These are phyloP conservation scores for Trichoderma gamsii DNA, from an alignment of 495 filamentous ascomycete genomes.

Conservation along the genomic window DNA sequence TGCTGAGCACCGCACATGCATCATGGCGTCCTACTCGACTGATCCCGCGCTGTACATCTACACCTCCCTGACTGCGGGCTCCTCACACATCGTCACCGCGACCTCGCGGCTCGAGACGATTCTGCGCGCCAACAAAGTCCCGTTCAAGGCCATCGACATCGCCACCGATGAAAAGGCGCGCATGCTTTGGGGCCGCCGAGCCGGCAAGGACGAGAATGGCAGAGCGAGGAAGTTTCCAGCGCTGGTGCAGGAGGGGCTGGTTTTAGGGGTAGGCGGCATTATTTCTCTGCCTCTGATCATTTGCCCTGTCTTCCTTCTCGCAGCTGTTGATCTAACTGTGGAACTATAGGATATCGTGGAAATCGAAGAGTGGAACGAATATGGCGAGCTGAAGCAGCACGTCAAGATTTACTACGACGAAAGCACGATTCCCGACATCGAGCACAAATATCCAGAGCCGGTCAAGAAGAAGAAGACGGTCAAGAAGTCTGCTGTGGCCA, in stretches of 20 bases:
- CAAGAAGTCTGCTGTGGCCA: slow-evolving; percentile 26
- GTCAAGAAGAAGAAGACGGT: slow-evolving; percentile 27
- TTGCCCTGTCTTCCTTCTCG: neutral
- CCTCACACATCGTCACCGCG: slow-evolving; percentile 92
- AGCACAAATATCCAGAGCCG: slow-evolving; percentile 30
- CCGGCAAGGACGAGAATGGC: slow-evolving; percentile 50
- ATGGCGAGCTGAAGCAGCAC: slow-evolving; percentile 85
- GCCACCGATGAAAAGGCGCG: slow-evolving; percentile 88
- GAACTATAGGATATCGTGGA: slow-evolving; percentile 72
- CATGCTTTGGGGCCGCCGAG: slow-evolving; percentile 82
- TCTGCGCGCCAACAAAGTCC: slow-evolving; percentile 87
- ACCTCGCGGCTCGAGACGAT: slow-evolving; percentile 94
- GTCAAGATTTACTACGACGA: slow-evolving; percentile 55
- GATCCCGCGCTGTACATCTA: slow-evolving; percentile 86
- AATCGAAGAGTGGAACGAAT: slow-evolving; percentile 98
- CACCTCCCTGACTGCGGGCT: slow-evolving; percentile 90
- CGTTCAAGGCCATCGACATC: slow-evolving; percentile 86
- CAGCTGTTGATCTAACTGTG: neutral
- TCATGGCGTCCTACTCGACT: slow-evolving; percentile 50
- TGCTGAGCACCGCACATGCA: slow-evolving; percentile 2
- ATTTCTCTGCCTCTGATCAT: neutral
- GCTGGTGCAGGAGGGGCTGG: slow-evolving; percentile 77
- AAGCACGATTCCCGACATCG: slow-evolving; percentile 42
- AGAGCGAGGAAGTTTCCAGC: slow-evolving; percentile 79
- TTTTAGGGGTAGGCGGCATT: slow-evolving; percentile 66